Conservation (phyloP, 106 monocot genomes). For the Gastrodia elata region DNA sequence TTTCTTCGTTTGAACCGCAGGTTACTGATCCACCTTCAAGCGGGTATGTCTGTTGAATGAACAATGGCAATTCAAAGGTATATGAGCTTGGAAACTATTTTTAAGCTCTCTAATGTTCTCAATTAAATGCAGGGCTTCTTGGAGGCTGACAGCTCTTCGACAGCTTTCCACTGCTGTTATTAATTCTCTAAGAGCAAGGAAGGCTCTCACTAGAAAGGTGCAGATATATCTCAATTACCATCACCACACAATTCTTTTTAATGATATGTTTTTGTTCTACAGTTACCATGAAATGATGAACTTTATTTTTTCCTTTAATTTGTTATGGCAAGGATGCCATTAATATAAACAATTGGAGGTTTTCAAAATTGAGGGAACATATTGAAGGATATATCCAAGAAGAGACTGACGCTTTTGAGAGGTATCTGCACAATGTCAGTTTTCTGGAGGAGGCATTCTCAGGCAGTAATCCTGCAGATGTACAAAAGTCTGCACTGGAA, state of each 20-base stretch:
- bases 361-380: slow-evolving; percentile 65
- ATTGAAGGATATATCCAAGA: slow-evolving; percentile 55
- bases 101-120: background rate
- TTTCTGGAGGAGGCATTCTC: slow-evolving; percentile 68
- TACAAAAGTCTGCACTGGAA: slow-evolving; percentile 2
- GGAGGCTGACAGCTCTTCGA: slow-evolving; percentile 61
- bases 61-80: background rate
- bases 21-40: slow-evolving; percentile 33
- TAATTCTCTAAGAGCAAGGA: slow-evolving; percentile 48
- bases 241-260: background rate
- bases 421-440: slow-evolving; percentile 59
- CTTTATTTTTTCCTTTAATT: background rate
- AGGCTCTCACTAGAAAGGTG: slow-evolving; percentile 73
- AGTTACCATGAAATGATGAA: background rate
- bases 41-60: slow-evolving; percentile 29
- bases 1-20: slow-evolving; percentile 49
- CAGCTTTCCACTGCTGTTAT: slow-evolving; percentile 51
- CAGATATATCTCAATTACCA: background rate
- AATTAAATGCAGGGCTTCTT: slow-evolving; percentile 42
- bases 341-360: slow-evolving; percentile 77
- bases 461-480: background rate
- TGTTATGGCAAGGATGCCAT: slow-evolving; percentile 81
- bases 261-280: background rate
- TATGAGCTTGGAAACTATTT: background rate
- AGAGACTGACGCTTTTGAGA: slow-evolving; percentile 84